Percentiles rank a stretch among this genome's conserved stretches.
Evolutionary conservation across 352 stramenopile genomes (phyloP).

Genomic region (Globisporangium irregulare): DNA sequence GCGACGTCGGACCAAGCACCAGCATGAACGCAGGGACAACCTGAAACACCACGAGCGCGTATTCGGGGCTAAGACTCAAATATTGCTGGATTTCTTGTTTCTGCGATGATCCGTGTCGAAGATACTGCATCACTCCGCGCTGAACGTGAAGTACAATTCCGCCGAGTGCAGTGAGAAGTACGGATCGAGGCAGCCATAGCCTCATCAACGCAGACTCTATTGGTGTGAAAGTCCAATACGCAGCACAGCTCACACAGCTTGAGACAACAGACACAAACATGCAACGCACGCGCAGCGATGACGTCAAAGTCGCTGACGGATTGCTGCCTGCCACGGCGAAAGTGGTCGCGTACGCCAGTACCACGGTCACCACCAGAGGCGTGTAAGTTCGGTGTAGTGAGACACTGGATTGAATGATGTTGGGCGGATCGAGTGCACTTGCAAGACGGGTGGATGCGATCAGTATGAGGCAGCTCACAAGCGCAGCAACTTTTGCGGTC

Average conservation of each 20-base stretch:
- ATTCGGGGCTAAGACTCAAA: slow-evolving; percentile 7
- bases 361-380: slow-evolving; percentile 24
- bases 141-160: slow-evolving; percentile 14
- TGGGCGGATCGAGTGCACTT: slow-evolving; percentile 47
- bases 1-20: slow-evolving; percentile 63
- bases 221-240: slow-evolving; percentile 50
- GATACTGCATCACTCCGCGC: background rate
- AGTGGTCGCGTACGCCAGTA: slow-evolving; percentile 22
- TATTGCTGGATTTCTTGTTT: background rate
- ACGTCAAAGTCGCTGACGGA: background rate
- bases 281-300: slow-evolving; percentile 14
- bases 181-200: slow-evolving; percentile 55
- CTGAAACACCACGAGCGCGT: slow-evolving; percentile 38
- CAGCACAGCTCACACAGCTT: slow-evolving; percentile 32
- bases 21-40: slow-evolving; percentile 51
- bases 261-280: slow-evolving; percentile 24
- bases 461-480: slow-evolving; percentile 34
- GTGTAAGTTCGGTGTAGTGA: slow-evolving; percentile 36
- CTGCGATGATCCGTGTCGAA: background rate
- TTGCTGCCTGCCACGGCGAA: slow-evolving; percentile 10
- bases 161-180: slow-evolving; percentile 40
- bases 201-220: slow-evolving; percentile 33
- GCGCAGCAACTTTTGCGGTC: background rate
- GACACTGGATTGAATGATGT: slow-evolving; percentile 63
- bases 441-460: slow-evolving; percentile 40